These are phyloP conservation scores for Rhynchospora breviuscula DNA, from an alignment of 176 grass and related monocot genomes.

Conservation along the genomic window DNA sequence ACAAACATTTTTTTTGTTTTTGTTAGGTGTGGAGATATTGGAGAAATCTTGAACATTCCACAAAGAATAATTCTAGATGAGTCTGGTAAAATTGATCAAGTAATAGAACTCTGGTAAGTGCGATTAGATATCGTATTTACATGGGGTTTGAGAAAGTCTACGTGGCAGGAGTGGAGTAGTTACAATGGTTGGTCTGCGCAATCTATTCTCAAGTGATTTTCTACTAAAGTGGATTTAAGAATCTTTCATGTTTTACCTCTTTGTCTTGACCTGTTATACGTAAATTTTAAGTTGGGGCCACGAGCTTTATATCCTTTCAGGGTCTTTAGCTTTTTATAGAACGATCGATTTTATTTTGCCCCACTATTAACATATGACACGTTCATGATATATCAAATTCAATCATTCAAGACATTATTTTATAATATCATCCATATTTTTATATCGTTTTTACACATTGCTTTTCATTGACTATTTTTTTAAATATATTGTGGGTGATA, in stretches of 20 bases:
- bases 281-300: constrained; percentile 1
- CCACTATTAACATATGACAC: background rate
- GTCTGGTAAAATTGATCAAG: background rate
- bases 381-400: background rate
- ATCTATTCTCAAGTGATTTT: background rate
- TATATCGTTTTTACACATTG: background rate
- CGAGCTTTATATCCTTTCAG: background rate
- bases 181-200: background rate
- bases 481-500: too few relatives aligned
- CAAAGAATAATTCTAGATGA: background rate
- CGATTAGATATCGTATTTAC: background rate
- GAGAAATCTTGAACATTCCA: background rate
- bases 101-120: background rate
- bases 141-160: background rate
- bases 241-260: constrained; percentile 5
- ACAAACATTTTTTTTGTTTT: background rate
- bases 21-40: background rate
- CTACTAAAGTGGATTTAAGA: constrained; percentile 10
- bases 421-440: background rate
- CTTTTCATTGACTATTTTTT: background rate
- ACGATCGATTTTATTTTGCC: background rate
- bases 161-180: background rate
- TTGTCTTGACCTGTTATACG: constrained; percentile 7
- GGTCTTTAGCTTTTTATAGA: constrained; percentile 2
- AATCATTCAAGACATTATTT: background rate